These are phyloP conservation scores for Uronychia binucleata DNA, from an alignment of 73 alveolate genomes.

Conservation along the genomic window DNA sequence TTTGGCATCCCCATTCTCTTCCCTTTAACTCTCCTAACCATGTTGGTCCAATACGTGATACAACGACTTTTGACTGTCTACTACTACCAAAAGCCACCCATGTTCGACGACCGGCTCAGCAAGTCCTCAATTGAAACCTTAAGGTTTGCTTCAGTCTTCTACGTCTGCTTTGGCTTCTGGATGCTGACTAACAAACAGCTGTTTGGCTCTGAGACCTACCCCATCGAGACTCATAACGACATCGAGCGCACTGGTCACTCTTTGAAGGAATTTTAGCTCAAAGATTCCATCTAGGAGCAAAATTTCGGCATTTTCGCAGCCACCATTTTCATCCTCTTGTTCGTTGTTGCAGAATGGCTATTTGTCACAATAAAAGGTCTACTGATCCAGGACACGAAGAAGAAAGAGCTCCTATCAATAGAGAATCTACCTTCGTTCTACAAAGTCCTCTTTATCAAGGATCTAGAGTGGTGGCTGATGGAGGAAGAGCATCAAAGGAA, in stretches of 20 bases:
- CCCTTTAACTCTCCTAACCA: constrained; percentile 2
- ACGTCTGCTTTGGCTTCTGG: constrained; percentile 53
- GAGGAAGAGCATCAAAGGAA: neutral
- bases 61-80: constrained; percentile 42
- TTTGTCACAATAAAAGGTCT: neutral
- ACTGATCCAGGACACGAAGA: neutral
- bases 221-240: constrained; percentile 13
- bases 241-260: constrained; percentile 23
- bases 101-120: constrained; percentile 7
- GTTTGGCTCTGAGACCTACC: constrained; percentile 5
- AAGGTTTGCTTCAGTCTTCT: constrained; percentile 40
- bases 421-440: neutral
- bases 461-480: neutral
- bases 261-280: neutral
- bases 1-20: constrained; percentile 70
- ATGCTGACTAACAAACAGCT: constrained; percentile 50
- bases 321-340: neutral
- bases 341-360: neutral
- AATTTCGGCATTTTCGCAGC: neutral
- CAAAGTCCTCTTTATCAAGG: neutral
- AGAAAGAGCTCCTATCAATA: neutral
- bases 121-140: constrained; percentile 6
- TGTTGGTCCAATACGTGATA: constrained; percentile 55
- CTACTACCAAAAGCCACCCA: constrained; percentile 38
- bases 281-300: neutral